Conservation (phyloP, 2,329 filamentous ascomycete species). For the Phaeosphaeria sp. region DNA sequence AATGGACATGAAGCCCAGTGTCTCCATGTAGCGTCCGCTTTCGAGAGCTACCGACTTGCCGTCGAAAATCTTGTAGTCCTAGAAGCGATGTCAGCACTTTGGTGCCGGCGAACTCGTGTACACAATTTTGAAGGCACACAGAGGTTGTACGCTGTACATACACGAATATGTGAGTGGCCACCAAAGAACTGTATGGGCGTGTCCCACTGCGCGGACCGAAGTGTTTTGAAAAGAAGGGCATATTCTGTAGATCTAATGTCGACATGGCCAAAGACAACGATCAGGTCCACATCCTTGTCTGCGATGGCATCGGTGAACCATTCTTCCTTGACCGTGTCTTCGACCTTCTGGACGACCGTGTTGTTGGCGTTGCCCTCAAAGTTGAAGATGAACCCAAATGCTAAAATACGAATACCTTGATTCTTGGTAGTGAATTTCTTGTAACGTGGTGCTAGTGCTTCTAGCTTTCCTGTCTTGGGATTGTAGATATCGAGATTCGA, state of each 20-base stretch:
- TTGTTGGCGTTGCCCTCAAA: conserved; percentile 93
- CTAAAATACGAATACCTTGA: conserved; percentile 80
- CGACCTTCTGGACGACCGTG: conserved; percentile 80
- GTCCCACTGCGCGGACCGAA: conserved; percentile 77
- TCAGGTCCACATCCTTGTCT: conserved; percentile 82
- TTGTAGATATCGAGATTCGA: conserved; percentile 92
- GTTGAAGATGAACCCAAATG: conserved; percentile 95
- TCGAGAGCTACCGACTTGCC: conserved; percentile 79
- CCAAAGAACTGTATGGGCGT: conserved; percentile 91
- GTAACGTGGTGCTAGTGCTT: conserved; percentile 81
- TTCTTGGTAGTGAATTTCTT: conserved; percentile 92
- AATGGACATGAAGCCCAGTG: conserved; percentile 91
- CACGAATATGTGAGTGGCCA: conserved; percentile 84
- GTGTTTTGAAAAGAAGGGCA: conserved; percentile 76
- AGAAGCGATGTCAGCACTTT: too few species aligned
- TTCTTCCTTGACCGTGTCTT: conserved; percentile 78
- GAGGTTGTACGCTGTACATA: neutral
- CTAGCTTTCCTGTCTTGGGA: conserved; percentile 71
- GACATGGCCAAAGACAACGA: conserved; percentile 86
- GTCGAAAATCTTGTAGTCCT: conserved; percentile 82
- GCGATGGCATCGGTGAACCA: conserved; percentile 90
- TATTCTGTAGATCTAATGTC: conserved; percentile 83
- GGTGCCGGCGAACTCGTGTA: too few species aligned
- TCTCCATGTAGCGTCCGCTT: conserved; percentile 92
- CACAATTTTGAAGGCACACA: neutral